Evolutionary conservation across 306 rosid genomes (phyloP).

Genomic region (Macrotyloma uniflorum): DNA sequence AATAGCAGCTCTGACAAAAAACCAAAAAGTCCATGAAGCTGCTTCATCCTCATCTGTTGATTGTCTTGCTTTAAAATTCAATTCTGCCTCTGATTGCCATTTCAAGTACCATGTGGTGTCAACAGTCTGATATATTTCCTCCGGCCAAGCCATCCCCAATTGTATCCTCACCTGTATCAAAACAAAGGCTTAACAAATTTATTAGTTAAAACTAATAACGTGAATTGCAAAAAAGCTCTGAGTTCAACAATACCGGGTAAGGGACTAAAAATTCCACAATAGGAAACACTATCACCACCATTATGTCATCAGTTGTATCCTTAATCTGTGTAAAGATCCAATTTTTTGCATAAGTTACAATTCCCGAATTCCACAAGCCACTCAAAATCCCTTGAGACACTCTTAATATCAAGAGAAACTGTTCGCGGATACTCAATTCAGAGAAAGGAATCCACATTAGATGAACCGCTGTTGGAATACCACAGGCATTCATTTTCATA

Average conservation of each 20-base stretch:
- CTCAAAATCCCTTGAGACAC: conserved; percentile 54
- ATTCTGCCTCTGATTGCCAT: conserved; percentile 91
- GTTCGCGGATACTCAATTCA: conserved; percentile 72
- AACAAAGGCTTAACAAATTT: conserved; percentile 28
- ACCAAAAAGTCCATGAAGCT: conserved; percentile 59
- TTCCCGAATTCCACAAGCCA: conserved; percentile 62
- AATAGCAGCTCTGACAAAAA: conserved; percentile 59
- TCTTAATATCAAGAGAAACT: conserved; percentile 60
- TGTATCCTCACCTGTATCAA: conserved; percentile 64
- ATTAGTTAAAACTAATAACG: conserved; percentile 26
- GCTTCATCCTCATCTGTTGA: conserved; percentile 39
- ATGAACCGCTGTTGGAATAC: conserved; percentile 81
- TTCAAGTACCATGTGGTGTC: conserved; percentile 82
- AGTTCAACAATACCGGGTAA: conserved; percentile 65
- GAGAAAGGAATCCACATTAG: conserved; percentile 92
- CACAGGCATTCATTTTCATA: conserved; percentile 86
- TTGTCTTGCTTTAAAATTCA: conserved; percentile 55
- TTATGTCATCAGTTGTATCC: conserved; percentile 67
- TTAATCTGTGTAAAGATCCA: conserved; percentile 54
- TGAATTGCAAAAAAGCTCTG: conserved; percentile 33
- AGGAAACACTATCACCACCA: conserved; percentile 77
- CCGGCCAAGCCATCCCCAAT: conserved; percentile 97
- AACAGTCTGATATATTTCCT: conserved; percentile 73
- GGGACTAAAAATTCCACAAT: conserved; percentile 70
- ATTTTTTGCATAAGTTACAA: conserved; percentile 48